Conservation (phyloP, 257 asterid species). For the Orobanche coerulescens region DNA sequence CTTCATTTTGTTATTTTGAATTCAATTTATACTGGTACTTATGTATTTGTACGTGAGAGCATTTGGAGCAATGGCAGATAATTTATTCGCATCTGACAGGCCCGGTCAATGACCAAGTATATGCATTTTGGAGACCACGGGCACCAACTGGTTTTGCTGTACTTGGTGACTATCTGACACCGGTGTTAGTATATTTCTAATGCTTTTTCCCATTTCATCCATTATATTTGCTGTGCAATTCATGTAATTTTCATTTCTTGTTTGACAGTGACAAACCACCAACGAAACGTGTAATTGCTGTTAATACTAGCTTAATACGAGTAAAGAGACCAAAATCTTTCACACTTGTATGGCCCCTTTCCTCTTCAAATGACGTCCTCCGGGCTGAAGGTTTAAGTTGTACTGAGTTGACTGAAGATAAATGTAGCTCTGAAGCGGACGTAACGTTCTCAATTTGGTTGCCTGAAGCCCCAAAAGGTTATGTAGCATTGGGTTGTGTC, state of each 20-base stretch:
- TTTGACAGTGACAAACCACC: conserved; percentile 88
- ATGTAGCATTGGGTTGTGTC: conserved; percentile 93
- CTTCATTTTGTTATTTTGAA: conserved; percentile 7
- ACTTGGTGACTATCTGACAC: conserved; percentile 93
- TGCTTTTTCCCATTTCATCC: conserved; percentile 15
- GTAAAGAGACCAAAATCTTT: conserved; percentile 88
- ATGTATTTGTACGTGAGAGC: background rate
- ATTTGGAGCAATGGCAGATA: conserved; percentile 16
- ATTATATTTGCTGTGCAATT: conserved; percentile 5
- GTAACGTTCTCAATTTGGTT: conserved; percentile 77
- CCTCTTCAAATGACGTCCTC: conserved; percentile 24
- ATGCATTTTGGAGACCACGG: conserved; percentile 93
- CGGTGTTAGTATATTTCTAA: conserved; percentile 52
- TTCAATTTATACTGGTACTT: background rate
- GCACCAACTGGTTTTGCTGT: conserved; percentile 94
- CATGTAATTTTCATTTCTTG: conserved; percentile 12
- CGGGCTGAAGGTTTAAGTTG: conserved; percentile 25
- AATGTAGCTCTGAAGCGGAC: conserved; percentile 28
- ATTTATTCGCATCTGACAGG: conserved; percentile 31
- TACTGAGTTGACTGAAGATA: conserved; percentile 27
- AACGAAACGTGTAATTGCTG: conserved; percentile 82
- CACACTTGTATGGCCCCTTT: conserved; percentile 61
- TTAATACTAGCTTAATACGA: conserved; percentile 73
- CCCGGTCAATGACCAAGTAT: conserved; percentile 44
- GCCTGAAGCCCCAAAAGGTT: conserved; percentile 92